Conservation (phyloP, 306 rosid genomes). For the Sechiopsis laciniata region DNA sequence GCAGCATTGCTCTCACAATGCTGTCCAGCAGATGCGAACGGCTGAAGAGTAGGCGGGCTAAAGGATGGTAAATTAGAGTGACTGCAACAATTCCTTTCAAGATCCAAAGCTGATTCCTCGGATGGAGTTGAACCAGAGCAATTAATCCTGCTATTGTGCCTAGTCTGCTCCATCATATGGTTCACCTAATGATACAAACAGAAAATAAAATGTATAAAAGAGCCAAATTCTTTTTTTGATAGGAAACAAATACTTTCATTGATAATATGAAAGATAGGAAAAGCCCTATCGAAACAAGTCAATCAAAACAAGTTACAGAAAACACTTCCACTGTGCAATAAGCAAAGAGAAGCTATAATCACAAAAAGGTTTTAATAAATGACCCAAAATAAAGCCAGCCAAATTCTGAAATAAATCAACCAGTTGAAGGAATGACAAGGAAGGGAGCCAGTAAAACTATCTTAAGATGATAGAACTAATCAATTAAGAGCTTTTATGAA, state of each 20-base stretch:
- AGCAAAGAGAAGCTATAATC: no score
- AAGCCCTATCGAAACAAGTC: no score
- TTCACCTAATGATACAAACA: constrained; percentile 31
- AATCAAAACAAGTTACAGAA: no score
- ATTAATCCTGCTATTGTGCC: constrained; percentile 55
- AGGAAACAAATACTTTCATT: no score
- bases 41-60: constrained; percentile 81
- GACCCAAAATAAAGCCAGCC: no score
- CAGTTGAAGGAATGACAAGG: neutral
- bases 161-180: constrained; percentile 56
- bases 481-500: neutral
- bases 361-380: no score
- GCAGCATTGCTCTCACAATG: constrained; percentile 91
- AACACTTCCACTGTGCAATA: no score
- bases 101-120: constrained; percentile 93
- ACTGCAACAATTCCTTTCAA: constrained; percentile 78
- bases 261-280: no score
- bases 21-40: constrained; percentile 93
- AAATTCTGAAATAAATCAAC: neutral
- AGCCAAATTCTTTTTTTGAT: neutral
- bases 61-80: constrained; percentile 86
- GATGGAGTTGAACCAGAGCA: constrained; percentile 83
- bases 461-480: neutral
- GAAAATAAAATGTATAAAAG: neutral
- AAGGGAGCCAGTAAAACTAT: neutral